Base-by-base conservation (phyloP, 495 filamentous ascomycete species). In the Aspergillus cavernicola region DNA sequence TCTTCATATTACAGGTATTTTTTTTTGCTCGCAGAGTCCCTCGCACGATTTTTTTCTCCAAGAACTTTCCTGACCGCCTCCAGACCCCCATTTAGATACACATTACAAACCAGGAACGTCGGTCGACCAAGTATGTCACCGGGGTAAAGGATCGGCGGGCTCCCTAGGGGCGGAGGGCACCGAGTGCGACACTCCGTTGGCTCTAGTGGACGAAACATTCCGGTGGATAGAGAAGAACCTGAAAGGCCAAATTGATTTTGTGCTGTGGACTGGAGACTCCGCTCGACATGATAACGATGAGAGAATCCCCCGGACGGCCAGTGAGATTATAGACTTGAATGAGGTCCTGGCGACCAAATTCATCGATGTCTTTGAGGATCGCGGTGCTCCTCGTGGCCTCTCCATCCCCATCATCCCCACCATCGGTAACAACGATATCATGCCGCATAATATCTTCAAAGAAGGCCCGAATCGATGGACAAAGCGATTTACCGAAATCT, bases 221-320 rank as follows among this genome's bases (percentile, higher is more conserved):
- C 78, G 83, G 53, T 99, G 93, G 93, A 87, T 99, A 48, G 77
- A 83, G n/a, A 77, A 84, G 23, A 86, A 96, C 58, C 61, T 99
- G 31, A 87, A 82, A 63, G 89, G 89, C 70, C 66, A 83, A 10
- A 79, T 99, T 46, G 93, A 99, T 69, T 99, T 99, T 64, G 86
- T 97, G 33, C 75, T 99, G 45, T 99, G 95, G 95, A 97, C 95
- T 0, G 93, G 93, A 50, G 93, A 99, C 67, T 95, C 89, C 18
- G 92, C 90, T 26, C 83, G 95, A 53, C 93, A 98, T 67, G 93
- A 97, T 67, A 95, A 86, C 69, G 93, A 98, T 62, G 90, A 92
- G 64, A 66, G 80, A 33, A 80, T 88, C 15, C 93, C 93, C 15
- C 86, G 93, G 43, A 86, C 75, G 15, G 71, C 80, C 33, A 69